Conservation (phyloP, 2,329 filamentous ascomycete genomes). For the Microcyclosporella mali region DNA sequence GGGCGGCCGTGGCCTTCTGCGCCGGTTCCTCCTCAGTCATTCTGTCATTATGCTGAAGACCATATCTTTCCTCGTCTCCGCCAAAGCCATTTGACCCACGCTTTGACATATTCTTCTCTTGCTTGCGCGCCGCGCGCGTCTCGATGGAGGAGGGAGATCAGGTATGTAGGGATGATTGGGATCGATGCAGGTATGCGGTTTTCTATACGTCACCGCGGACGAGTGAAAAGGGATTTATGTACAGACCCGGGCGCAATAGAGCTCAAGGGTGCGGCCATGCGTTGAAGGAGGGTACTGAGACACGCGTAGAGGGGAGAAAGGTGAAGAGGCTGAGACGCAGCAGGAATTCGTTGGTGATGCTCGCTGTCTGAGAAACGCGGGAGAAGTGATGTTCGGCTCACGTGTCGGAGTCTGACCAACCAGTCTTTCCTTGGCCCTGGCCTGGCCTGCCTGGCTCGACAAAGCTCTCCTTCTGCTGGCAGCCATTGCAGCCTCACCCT, state of each 20-base stretch:
- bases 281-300: not conserved
- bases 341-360: no score
- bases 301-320: no score
- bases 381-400: no score
- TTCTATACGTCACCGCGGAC: slow-evolving; percentile 11
- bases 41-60: slow-evolving; percentile 4
- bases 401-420: no score
- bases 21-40: slow-evolving; percentile 23
- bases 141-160: slow-evolving; percentile 5
- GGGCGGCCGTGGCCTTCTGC: slow-evolving; percentile 29
- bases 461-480: no score
- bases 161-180: not conserved
- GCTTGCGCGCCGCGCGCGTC: not conserved
- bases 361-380: no score
- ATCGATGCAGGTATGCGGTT: slow-evolving; percentile 2
- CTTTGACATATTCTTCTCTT: no score
- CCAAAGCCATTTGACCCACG: slow-evolving; percentile 7
- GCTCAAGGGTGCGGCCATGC: slow-evolving; percentile 12
- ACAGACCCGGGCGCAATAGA: slow-evolving; percentile 14
- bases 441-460: no score
- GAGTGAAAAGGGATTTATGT: slow-evolving; percentile 6
- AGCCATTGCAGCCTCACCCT: no score
- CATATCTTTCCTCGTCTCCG: slow-evolving; percentile 27
- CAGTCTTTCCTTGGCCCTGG: no score
- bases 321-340: no score